phyloP scores from a whole-genome alignment of 2,329 filamentous ascomycete species.

The Ascochyta rabiei region DNA sequence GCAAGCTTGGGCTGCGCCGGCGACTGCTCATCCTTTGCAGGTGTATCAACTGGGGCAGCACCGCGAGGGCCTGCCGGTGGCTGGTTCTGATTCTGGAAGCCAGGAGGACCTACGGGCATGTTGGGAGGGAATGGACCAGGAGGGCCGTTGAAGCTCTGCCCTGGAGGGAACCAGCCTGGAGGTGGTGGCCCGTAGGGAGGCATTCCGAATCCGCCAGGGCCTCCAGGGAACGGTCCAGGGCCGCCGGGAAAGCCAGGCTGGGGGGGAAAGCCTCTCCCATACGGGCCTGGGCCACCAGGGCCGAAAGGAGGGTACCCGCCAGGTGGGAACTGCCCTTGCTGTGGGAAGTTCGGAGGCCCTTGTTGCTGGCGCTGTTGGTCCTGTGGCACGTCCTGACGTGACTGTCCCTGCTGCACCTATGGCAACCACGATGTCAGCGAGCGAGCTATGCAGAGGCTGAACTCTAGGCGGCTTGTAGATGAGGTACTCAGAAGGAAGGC shows the following conservation, averaged over 20 bases:
- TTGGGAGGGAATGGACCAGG: slow-evolving; percentile 68
- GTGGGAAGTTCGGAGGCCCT: slow-evolving; percentile 49
- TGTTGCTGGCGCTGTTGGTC: slow-evolving; percentile 40
- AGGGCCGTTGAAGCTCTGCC: slow-evolving; percentile 75
- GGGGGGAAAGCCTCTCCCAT: slow-evolving; percentile 54
- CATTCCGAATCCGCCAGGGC: slow-evolving; percentile 68
- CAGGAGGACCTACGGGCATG: slow-evolving; percentile 63
- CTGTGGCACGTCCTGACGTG: slow-evolving; percentile 30
- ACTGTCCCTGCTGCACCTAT: slow-evolving; percentile 41
- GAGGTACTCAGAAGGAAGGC: slow-evolving; percentile 94
- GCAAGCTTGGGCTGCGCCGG: slow-evolving; percentile 45
- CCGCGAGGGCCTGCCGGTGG: slow-evolving; percentile 48
- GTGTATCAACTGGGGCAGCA: slow-evolving; percentile 36
- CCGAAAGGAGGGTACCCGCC: slow-evolving; percentile 50
- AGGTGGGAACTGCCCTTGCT: slow-evolving; percentile 50
- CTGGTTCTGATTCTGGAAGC: slow-evolving; percentile 50
- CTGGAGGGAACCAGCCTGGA: slow-evolving; percentile 76
- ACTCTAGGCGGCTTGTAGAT: slow-evolving; percentile 12
- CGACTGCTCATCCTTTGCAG: slow-evolving; percentile 37
- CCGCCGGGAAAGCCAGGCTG: slow-evolving; percentile 54
- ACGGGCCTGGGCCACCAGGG: slow-evolving; percentile 47
- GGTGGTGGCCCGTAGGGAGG: slow-evolving; percentile 72
- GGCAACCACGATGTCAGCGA: slow-evolving; percentile 35
- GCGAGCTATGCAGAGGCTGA: slow-evolving; percentile 3
- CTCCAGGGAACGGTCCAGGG: slow-evolving; percentile 56